Evolutionary conservation across 768 basidiomycete species (phyloP).

Genomic region (Lentinus tigrinus): DNA sequence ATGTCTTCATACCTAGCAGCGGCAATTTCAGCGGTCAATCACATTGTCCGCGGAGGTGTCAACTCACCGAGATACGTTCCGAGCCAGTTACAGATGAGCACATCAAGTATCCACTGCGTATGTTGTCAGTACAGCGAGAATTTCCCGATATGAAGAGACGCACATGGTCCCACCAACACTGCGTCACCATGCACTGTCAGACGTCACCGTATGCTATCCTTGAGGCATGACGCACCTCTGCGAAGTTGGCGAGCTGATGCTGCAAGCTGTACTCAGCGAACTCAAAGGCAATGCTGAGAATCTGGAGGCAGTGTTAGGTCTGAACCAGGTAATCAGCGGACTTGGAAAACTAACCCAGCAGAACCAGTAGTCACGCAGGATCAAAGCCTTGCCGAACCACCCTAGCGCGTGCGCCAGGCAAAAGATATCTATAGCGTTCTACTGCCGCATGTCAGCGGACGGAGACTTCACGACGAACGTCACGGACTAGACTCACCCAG

Average conservation of each 20-base stretch:
- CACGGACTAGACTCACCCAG: constrained; percentile 50
- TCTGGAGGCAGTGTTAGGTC: constrained; percentile 42
- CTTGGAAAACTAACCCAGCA: constrained; percentile 65
- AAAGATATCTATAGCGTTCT: constrained; percentile 86
- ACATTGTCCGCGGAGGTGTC: not conserved
- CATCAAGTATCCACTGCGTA: constrained; percentile 80
- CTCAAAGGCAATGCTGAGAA: constrained; percentile 84
- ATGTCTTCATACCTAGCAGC: constrained; percentile 75
- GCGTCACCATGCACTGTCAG: constrained; percentile 5
- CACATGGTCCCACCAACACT: constrained; percentile 97
- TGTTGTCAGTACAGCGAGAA: constrained; percentile 8
- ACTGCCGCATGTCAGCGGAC: constrained; percentile 5
- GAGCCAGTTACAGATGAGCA: constrained; percentile 84
- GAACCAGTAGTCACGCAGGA: constrained; percentile 90
- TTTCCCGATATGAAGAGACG: constrained; percentile 26
- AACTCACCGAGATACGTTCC: constrained; percentile 74
- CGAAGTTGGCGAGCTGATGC: constrained; percentile 87
- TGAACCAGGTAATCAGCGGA: not conserved
- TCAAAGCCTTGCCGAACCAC: constrained; percentile 91
- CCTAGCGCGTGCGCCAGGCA: constrained; percentile 83
- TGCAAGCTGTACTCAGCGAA: constrained; percentile 86
- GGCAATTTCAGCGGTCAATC: constrained; percentile 15
- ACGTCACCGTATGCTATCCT: constrained; percentile 11
- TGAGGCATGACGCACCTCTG: constrained; percentile 55
- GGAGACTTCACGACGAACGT: not conserved